phyloP scores from a whole-genome alignment of 345 rosid genomes.

The Noccaea caerulescens region DNA sequence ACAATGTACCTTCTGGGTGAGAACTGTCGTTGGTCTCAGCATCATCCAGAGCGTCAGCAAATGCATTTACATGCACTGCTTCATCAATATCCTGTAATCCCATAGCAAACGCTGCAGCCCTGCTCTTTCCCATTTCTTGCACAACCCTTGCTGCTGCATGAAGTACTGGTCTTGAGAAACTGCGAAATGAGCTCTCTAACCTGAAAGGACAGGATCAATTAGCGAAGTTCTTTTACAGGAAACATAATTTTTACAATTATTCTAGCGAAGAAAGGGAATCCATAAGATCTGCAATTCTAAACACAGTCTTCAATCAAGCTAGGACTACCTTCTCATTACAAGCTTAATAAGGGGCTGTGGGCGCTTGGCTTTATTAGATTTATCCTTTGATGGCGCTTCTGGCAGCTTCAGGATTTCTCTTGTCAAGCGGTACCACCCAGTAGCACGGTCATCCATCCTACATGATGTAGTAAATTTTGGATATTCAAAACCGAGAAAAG shows the following conservation, averaged over 20 bases:
- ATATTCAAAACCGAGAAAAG: slow-evolving; percentile 22
- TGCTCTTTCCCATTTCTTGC: slow-evolving; percentile 97
- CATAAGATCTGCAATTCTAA: slow-evolving; percentile 19
- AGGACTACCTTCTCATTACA: slow-evolving; percentile 90
- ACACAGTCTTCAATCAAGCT: slow-evolving; percentile 27
- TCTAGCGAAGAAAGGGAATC: slow-evolving; percentile 26
- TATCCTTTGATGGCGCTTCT: slow-evolving; percentile 92
- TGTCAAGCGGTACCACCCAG: slow-evolving; percentile 97
- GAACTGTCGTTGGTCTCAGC: slow-evolving; percentile 75
- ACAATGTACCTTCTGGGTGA: slow-evolving; percentile 72
- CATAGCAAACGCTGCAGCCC: slow-evolving; percentile 95
- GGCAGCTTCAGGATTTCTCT: slow-evolving; percentile 97
- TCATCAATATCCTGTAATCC: slow-evolving; percentile 95
- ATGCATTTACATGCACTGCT: slow-evolving; percentile 68
- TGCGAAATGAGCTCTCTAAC: slow-evolving; percentile 98
- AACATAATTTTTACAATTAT: slow-evolving; percentile 28
- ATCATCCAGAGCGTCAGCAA: slow-evolving; percentile 67
- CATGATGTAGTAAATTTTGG: slow-evolving; percentile 30
- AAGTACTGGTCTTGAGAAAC: slow-evolving; percentile 98
- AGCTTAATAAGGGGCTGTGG: slow-evolving; percentile 96
- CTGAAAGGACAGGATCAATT: slow-evolving; percentile 47
- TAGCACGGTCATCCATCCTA: slow-evolving; percentile 96
- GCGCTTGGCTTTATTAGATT: slow-evolving; percentile 85
- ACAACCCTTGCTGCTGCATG: slow-evolving; percentile 99
- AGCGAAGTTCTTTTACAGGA: slow-evolving; percentile 10